Evolutionary conservation across 305 asterid species (phyloP).

Genomic region (Withania somnifera): DNA sequence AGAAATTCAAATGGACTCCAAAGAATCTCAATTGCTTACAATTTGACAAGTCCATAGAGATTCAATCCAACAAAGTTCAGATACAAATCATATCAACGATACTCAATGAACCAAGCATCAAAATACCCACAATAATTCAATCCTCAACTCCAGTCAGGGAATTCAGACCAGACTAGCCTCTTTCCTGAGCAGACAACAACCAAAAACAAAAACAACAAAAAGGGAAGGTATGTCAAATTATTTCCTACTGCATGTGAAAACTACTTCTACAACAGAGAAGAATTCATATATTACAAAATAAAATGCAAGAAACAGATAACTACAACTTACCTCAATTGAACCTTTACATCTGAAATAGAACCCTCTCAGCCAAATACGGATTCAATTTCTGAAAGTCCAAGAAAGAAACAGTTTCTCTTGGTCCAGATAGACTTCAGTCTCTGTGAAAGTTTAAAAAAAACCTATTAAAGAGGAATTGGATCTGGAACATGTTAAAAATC

Average conservation of each 20-base stretch:
- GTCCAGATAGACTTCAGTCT: background rate
- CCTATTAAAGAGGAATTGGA: background rate
- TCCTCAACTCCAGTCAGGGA: background rate
- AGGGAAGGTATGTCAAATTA: background rate
- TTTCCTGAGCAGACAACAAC: background rate
- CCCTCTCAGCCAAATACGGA: background rate
- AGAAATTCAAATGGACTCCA: conserved; percentile 30
- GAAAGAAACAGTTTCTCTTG: background rate
- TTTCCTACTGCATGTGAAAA: background rate
- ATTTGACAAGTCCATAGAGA: conserved; percentile 40
- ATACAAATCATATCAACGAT: conserved; percentile 7
- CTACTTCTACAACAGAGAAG: background rate
- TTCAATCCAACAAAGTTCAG: conserved; percentile 7
- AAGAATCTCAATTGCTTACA: conserved; percentile 42
- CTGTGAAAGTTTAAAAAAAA: background rate
- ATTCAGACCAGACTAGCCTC: background rate
- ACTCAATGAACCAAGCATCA: background rate
- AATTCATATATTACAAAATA: background rate
- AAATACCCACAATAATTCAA: background rate
- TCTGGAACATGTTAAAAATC: background rate
- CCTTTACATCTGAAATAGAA: background rate
- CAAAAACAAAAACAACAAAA: background rate
- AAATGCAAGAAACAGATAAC: background rate
- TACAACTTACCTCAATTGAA: background rate
- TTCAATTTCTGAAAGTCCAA: background rate